phyloP scores from a whole-genome alignment of 2,329 filamentous ascomycete genomes.

The Claviceps sp. region DNA sequence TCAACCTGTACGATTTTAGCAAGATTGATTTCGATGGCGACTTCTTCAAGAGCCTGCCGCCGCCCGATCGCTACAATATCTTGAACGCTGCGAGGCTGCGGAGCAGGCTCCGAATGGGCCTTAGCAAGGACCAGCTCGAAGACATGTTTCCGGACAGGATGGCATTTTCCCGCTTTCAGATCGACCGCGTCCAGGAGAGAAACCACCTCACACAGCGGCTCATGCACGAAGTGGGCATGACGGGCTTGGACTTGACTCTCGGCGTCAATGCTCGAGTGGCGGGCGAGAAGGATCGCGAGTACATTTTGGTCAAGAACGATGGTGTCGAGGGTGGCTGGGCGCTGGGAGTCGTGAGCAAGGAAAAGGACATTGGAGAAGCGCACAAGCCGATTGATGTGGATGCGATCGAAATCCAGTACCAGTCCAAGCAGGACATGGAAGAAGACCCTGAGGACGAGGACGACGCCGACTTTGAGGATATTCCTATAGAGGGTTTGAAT shows the following conservation, averaged over 20 bases:
- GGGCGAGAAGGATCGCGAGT: conserved; percentile 81
- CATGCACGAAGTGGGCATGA: conserved; percentile 91
- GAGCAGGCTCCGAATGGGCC: conserved; percentile 83
- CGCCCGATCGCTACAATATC: conserved; percentile 91
- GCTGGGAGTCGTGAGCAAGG: conserved; percentile 78
- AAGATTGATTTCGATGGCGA: conserved; percentile 97
- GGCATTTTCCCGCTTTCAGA: conserved; percentile 94
- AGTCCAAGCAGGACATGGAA: conserved; percentile 38
- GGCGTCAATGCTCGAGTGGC: conserved; percentile 54
- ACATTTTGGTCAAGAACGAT: conserved; percentile 91
- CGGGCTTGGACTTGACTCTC: conserved; percentile 57
- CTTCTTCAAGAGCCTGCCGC: conserved; percentile 84
- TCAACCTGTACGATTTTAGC: conserved; percentile 87
- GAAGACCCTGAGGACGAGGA: conserved; percentile 49
- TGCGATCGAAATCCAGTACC: conserved; percentile 42
- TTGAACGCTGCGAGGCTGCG: conserved; percentile 83
- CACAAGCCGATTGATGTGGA: conserved; percentile 93
- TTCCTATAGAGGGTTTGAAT: conserved; percentile 82
- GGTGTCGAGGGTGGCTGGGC: conserved; percentile 94
- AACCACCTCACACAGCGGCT: conserved; percentile 90
- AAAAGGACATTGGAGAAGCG: conserved; percentile 63
- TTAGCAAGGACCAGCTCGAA: conserved; percentile 92
- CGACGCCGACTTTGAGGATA: conserved; percentile 74
- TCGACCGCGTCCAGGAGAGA: conserved; percentile 81
- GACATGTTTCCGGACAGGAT: conserved; percentile 95